These are phyloP conservation scores for Auricularia sp. DNA, from an alignment of 768 basidiomycete species.

Conservation along the genomic window DNA sequence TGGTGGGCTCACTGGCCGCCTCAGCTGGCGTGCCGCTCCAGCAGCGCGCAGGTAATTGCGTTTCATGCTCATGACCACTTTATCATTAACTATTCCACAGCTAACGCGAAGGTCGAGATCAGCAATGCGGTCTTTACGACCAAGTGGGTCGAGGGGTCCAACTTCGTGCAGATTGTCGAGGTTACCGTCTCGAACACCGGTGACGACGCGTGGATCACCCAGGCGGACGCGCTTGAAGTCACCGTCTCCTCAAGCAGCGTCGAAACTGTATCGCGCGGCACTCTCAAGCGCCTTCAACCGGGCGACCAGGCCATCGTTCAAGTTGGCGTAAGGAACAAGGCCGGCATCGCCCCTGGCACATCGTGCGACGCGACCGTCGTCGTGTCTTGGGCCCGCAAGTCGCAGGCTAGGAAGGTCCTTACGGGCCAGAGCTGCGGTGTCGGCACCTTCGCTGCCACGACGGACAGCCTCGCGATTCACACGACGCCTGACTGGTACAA, in stretches of 20 bases:
- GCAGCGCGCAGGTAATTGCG: no score
- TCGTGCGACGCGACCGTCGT: constrained; percentile 22
- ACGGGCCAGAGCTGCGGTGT: constrained; percentile 31
- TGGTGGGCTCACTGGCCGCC: no score
- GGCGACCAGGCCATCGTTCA: constrained; percentile 41
- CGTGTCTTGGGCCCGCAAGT: constrained; percentile 27
- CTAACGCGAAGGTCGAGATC: background rate
- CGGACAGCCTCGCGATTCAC: constrained; percentile 25
- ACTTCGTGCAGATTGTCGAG: constrained; percentile 37
- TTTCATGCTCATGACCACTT: no score
- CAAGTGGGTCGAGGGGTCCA: constrained; percentile 31
- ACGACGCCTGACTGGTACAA: constrained; percentile 38
- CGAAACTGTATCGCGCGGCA: constrained; percentile 32
- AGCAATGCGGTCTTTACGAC: constrained; percentile 23
- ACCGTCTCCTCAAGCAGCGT: constrained; percentile 15
- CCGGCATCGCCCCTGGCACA: constrained; percentile 19
- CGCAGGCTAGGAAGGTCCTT: constrained; percentile 21
- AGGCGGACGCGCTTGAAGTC: constrained; percentile 8
- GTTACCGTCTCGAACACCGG: constrained; percentile 38
- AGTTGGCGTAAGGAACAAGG: constrained; percentile 28
- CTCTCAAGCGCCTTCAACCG: constrained; percentile 35
- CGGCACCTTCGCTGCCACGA: constrained; percentile 9
- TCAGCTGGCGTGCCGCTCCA: no score
- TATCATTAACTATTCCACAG: background rate
- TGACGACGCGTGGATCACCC: constrained; percentile 20